These are phyloP conservation scores for Puccinia hordei DNA, from an alignment of 1,284 basidiomycete genomes.

Conservation along the genomic window DNA sequence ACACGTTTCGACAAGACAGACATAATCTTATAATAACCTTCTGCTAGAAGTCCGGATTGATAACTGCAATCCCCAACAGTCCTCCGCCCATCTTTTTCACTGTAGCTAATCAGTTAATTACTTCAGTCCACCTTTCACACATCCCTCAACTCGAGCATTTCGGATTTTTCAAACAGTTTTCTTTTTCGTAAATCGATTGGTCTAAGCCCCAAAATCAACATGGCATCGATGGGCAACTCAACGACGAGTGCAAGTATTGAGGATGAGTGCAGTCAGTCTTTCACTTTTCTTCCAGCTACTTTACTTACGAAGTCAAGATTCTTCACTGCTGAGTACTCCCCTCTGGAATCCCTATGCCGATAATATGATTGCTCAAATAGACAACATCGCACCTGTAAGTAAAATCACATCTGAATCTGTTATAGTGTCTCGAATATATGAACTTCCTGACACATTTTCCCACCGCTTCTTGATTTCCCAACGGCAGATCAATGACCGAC, in stretches of 20 bases:
- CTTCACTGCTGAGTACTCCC: background rate
- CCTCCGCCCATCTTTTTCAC: background rate
- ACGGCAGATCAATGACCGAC: constrained; percentile 16
- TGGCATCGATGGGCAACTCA: background rate
- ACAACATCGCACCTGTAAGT: constrained; percentile 15
- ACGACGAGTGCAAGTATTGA: background rate
- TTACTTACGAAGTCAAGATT: background rate
- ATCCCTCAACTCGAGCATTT: background rate
- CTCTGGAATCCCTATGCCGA: background rate
- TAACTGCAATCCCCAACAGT: too few relatives aligned
- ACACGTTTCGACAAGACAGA: too few relatives aligned
- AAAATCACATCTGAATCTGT: too few relatives aligned
- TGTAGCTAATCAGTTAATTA: background rate
- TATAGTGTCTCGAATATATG: background rate
- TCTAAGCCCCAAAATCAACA: background rate
- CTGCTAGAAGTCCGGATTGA: too few relatives aligned
- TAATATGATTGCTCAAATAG: background rate
- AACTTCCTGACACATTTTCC: background rate
- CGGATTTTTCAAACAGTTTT: background rate
- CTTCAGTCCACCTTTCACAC: background rate
- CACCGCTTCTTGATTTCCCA: background rate
- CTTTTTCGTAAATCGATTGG: background rate
- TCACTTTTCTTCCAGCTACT: background rate
- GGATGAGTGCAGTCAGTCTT: constrained; percentile 19
- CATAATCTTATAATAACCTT: too few relatives aligned